Evolutionary conservation across 2,329 filamentous ascomycete species (phyloP).

Genomic region (Xylaria sp.): DNA sequence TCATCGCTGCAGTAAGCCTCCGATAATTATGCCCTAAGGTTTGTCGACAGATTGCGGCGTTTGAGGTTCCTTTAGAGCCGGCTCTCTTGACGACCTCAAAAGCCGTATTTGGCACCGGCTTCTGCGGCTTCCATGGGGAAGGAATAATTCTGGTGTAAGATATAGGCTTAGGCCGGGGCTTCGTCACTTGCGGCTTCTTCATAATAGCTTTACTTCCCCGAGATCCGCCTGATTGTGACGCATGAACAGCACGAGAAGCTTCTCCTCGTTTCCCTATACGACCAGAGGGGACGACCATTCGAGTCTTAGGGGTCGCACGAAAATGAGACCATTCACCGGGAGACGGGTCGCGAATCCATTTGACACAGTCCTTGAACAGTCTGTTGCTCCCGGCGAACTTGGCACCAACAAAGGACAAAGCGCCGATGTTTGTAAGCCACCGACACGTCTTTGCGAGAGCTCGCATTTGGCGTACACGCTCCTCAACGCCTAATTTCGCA

Average conservation of each 20-base stretch:
- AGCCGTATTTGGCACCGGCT: slow-evolving; percentile 41
- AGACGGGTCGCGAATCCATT: slow-evolving; percentile 61
- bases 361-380: slow-evolving; percentile 67
- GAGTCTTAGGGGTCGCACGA: slow-evolving; percentile 55
- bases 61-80: slow-evolving; percentile 41
- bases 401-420: slow-evolving; percentile 63
- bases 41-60: slow-evolving; percentile 39
- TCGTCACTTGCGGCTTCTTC: slow-evolving; percentile 19
- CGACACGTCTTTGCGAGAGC: slow-evolving; percentile 63
- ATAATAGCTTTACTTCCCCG: slow-evolving; percentile 21
- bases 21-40: slow-evolving; percentile 42
- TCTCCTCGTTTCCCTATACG: slow-evolving; percentile 39
- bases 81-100: slow-evolving; percentile 45
- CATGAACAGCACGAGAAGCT: slow-evolving; percentile 36
- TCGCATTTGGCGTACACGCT: slow-evolving; percentile 65
- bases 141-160: slow-evolving; percentile 26
- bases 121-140: slow-evolving; percentile 42
- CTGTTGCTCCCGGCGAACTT: slow-evolving; percentile 54
- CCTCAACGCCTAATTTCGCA: slow-evolving; percentile 60
- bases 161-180: slow-evolving; percentile 7
- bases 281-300: slow-evolving; percentile 39
- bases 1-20: slow-evolving; percentile 44
- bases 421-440: slow-evolving; percentile 61
- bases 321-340: slow-evolving; percentile 62
- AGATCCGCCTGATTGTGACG: slow-evolving; percentile 25